Base-by-base conservation (phyloP, 768 basidiomycete species). In the Tulasnella sp. region DNA sequence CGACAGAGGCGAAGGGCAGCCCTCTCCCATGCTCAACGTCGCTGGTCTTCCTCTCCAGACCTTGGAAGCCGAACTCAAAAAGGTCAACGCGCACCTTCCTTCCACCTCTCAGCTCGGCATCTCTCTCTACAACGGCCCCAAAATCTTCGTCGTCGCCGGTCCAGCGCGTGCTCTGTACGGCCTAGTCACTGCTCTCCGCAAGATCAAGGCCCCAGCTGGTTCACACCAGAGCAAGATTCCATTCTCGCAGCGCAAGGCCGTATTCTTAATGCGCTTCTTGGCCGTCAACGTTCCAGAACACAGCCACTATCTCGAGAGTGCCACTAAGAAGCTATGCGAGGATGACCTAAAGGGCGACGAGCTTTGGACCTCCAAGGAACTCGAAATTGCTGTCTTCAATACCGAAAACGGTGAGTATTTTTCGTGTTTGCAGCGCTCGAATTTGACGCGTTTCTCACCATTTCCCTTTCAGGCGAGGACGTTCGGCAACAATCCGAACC, bases 241-340 rank as follows among this genome's bases (percentile, higher is more conserved):
- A 14, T 97, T 91, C 85, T 97, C 95, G 11, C 95, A 98, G 85
- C 89, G 97, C 80, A 97, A 97, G 84, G 91, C 93, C 6, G 92
- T 93, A 6, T 99, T 99, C 83, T 91, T 89, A 58, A 89, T 93
- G 67, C 91, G 97, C 67, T 99, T 99, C 87, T 85, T 99, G 80
- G 91, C 93, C 22, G 92, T 99, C 81, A 92, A 90, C 72, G 96
- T 96, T 1, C 97, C 97, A n/a, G n/a, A n/a, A n/a, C 97, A 99
- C 86, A 97, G 95, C 83, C 85, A 86, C 25, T 97, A 98, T 83
- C 86, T 99, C 74, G 81, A 81, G 22, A 90, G 88, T 97, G 97
- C 83, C 86, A 99, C 74, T 81, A 81, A 22, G 78, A 92, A 90
- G 82, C 84, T 97, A 67, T 83, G 92, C 54, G 83, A 87, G 8